Conservation (phyloP, 2,329 filamentous ascomycete genomes). For the Ramularia endophylla region DNA sequence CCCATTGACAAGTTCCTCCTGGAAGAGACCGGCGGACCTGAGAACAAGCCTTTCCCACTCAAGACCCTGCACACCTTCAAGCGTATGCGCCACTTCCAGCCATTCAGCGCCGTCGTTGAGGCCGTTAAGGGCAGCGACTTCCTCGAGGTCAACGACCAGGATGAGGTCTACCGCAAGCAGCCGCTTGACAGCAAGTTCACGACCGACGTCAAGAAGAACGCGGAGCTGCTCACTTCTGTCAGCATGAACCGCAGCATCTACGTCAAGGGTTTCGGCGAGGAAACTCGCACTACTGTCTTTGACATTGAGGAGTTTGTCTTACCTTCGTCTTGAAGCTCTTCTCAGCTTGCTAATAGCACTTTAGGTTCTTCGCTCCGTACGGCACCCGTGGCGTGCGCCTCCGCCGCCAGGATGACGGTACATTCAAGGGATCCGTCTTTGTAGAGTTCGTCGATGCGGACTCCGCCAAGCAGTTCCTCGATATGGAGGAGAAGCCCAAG, state of each 20-base stretch:
- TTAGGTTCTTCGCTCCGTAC: slow-evolving; percentile 68
- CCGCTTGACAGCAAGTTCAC: slow-evolving; percentile 51
- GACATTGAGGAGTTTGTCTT: slow-evolving; percentile 65
- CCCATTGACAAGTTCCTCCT: slow-evolving; percentile 84
- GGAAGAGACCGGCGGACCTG: slow-evolving; percentile 65
- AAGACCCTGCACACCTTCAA: slow-evolving; percentile 79
- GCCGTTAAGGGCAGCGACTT: slow-evolving; percentile 73
- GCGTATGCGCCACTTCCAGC: slow-evolving; percentile 93
- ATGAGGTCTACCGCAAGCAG: slow-evolving; percentile 69
- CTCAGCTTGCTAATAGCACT: neutral
- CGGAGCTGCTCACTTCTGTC: slow-evolving; percentile 55
- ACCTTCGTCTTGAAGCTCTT: neutral
- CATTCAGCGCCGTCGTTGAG: slow-evolving; percentile 73
- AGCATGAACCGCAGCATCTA: slow-evolving; percentile 74
- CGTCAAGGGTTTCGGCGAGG: slow-evolving; percentile 87
- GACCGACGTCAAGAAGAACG: slow-evolving; percentile 47
- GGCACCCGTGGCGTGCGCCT: slow-evolving; percentile 82
- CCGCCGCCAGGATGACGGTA: slow-evolving; percentile 63
- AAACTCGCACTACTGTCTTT: slow-evolving; percentile 79
- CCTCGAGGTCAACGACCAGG: slow-evolving; percentile 67
- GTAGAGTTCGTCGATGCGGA: slow-evolving; percentile 84
- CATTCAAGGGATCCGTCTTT: slow-evolving; percentile 96
- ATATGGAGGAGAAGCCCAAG: slow-evolving; percentile 70
- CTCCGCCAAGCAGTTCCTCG: slow-evolving; percentile 72
- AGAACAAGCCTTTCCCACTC: slow-evolving; percentile 76